These are phyloP conservation scores for Candida maltosa DNA, from an alignment of 805 yeast species.

Conservation along the genomic window DNA sequence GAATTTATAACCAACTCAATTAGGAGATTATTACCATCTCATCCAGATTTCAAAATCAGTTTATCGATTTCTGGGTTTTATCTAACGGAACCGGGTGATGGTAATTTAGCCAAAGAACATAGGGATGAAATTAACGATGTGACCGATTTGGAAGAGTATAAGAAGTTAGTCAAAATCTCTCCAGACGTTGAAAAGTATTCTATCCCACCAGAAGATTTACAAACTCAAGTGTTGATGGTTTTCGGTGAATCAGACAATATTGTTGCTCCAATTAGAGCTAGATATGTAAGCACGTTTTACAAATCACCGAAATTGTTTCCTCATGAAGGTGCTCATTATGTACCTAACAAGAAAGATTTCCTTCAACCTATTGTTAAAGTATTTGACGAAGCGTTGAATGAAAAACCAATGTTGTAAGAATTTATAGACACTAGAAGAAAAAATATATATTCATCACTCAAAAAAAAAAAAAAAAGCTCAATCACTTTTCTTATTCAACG, in stretches of 20 bases:
- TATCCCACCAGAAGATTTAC: conserved; percentile 10
- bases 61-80: conserved; percentile 34
- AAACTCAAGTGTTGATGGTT: conserved; percentile 24
- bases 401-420: conserved; percentile 8
- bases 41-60: conserved; percentile 24
- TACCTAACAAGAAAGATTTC: conserved; percentile 19
- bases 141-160: conserved; percentile 22
- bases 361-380: conserved; percentile 14
- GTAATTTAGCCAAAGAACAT: conserved; percentile 10
- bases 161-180: conserved; percentile 14
- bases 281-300: conserved; percentile 20
- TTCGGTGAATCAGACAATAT: conserved; percentile 30
- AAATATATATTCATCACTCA: not conserved
- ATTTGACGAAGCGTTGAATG: conserved; percentile 9
- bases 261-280: conserved; percentile 30
- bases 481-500: no score
- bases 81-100: conserved; percentile 24
- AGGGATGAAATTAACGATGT: conserved; percentile 15
- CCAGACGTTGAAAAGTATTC: conserved; percentile 18
- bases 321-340: conserved; percentile 38
- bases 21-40: conserved; percentile 16
- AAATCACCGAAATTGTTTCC: conserved; percentile 11
- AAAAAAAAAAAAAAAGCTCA: not conserved
- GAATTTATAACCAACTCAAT: conserved; percentile 24
- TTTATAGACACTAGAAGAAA: not conserved